phyloP scores from a whole-genome alignment of 148 eudicot genomes.

The Gaultheria prostrata region DNA sequence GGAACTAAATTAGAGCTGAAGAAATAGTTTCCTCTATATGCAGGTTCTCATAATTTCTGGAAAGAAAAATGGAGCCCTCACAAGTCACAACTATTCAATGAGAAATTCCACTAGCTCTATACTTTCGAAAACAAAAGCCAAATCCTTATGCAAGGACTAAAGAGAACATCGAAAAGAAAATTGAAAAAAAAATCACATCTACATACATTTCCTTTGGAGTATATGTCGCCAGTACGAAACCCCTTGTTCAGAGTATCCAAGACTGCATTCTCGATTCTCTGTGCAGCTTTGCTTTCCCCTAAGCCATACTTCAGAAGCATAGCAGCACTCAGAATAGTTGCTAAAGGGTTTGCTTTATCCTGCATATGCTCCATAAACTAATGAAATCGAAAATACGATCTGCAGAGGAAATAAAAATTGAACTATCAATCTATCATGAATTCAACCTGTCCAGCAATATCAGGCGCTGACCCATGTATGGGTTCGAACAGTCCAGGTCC shows the following conservation, averaged over 20 bases:
- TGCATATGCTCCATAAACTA: constrained; percentile 19
- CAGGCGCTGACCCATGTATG: constrained; percentile 97
- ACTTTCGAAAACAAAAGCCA: not conserved
- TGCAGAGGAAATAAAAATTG: not conserved
- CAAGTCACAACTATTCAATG: too few species aligned
- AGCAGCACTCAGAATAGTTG: constrained; percentile 87
- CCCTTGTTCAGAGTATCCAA: constrained; percentile 70
- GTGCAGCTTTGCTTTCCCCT: constrained; percentile 79
- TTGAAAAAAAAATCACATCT: not conserved
- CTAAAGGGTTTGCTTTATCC: constrained; percentile 94
- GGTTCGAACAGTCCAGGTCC: constrained; percentile 98
- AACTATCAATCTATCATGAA: not conserved
- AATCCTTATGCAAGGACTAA: not conserved
- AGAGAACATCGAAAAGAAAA: not conserved
- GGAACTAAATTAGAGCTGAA: too few species aligned
- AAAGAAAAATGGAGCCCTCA: too few species aligned
- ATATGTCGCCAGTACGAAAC: constrained; percentile 80
- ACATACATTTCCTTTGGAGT: constrained; percentile 70
- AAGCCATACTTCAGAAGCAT: constrained; percentile 95
- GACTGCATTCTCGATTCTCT: constrained; percentile 80
- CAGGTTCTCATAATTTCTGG: too few species aligned
- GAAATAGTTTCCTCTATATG: too few species aligned
- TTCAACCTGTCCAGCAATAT: constrained; percentile 90
- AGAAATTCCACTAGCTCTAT: too few species aligned
- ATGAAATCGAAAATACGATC: not conserved